A percentile compares a stretch with the other conserved stretches of the same genome.
These are phyloP conservation scores for Nicotiana tabacum DNA, from an alignment of 257 asterid species.

Conservation along the genomic window DNA sequence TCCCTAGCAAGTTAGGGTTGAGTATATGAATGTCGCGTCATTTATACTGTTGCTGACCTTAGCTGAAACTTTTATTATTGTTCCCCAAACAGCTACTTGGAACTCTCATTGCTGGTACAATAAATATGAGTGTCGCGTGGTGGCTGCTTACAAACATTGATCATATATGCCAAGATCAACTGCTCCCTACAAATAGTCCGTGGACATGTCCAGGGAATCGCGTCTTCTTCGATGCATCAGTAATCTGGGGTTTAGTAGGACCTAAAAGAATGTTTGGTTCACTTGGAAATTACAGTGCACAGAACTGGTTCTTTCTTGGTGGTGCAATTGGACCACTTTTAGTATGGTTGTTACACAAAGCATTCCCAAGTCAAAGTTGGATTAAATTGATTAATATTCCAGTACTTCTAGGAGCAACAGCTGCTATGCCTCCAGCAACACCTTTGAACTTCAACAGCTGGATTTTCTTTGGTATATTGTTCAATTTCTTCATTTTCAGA, in stretches of 20 bases:
- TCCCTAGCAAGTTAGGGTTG: too few relatives aligned
- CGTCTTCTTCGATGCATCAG: constrained; percentile 15
- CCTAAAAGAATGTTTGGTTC: constrained; percentile 11
- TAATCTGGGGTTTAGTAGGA: constrained; percentile 15
- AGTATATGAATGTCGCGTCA: too few relatives aligned
- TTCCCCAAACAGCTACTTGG: constrained; percentile 2
- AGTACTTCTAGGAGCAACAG: constrained; percentile 10
- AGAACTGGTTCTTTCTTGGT: constrained; percentile 10
- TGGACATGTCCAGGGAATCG: constrained; percentile 15
- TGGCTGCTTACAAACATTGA: not conserved
- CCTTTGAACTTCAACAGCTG: constrained; percentile 11
- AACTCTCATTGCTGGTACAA: constrained; percentile 12
- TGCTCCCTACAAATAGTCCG: not conserved
- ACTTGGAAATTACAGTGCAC: not conserved
- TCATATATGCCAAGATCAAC: not conserved
- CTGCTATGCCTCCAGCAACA: constrained; percentile 14
- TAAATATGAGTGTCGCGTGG: constrained; percentile 7
- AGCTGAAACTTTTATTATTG: not conserved
- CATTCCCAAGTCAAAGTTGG: constrained; percentile 9
- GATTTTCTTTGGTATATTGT: constrained; percentile 1
- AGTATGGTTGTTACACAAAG: constrained; percentile 2
- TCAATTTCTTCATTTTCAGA: not conserved
- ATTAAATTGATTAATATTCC: constrained; percentile 8
- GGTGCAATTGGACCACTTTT: not conserved
- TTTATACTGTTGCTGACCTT: too few relatives aligned